Conservation (phyloP, 2,329 filamentous ascomycete species). For the Fusarium sp. region DNA sequence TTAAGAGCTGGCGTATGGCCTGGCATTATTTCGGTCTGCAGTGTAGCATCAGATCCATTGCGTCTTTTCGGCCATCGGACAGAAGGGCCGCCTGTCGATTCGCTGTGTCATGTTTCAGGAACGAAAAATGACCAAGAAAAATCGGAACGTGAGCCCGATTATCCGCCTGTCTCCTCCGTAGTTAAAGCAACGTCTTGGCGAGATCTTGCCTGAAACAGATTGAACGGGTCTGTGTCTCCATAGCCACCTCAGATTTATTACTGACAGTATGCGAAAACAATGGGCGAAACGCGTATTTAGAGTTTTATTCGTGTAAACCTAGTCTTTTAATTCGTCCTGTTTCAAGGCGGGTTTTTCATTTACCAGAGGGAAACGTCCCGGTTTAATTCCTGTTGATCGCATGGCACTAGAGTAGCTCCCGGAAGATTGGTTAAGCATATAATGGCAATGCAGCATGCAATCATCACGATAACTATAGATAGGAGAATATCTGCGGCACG, state of each 20-base stretch:
- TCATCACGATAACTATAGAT: not conserved
- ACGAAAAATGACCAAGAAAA: constrained; percentile 1
- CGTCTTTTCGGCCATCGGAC: constrained; percentile 10
- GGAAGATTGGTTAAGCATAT: not conserved
- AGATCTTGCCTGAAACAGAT: constrained; percentile 9
- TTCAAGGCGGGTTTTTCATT: constrained; percentile 8
- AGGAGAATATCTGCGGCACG: not conserved
- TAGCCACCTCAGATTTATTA: constrained; percentile 2
- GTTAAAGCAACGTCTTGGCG: constrained; percentile 8
- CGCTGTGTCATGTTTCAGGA: constrained; percentile 16
- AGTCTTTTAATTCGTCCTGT: not conserved
- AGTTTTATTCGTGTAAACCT: constrained; percentile 17
- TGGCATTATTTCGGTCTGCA: constrained; percentile 3
- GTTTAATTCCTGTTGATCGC: not conserved
- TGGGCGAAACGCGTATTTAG: not conserved
- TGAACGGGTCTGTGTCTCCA: not conserved
- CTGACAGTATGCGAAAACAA: not conserved
- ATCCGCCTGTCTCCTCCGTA: not conserved
- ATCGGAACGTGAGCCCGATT: constrained; percentile 8
- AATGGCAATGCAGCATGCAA: not conserved
- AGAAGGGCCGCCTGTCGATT: constrained; percentile 21
- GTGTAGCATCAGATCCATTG: not conserved
- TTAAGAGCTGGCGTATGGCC: not conserved
- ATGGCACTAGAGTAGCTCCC: not conserved
- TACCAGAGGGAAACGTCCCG: not conserved